Evolutionary conservation across 768 basidiomycete genomes (phyloP).

Genomic region (Terana coerulea): DNA sequence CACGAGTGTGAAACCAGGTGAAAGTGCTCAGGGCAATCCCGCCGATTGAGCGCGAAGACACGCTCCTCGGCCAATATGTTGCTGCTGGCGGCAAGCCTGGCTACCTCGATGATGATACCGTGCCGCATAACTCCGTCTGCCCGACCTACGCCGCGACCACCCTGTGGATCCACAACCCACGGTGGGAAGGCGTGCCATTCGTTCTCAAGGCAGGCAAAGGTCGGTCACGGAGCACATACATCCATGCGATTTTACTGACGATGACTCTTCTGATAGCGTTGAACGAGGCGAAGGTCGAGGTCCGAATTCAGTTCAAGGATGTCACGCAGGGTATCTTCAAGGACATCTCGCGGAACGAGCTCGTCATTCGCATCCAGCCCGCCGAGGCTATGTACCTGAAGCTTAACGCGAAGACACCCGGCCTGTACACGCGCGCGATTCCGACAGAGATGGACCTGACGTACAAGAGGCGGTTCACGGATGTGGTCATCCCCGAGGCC

Average conservation of each 20-base stretch:
- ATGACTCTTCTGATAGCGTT: constrained; percentile 51
- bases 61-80: constrained; percentile 93
- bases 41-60: constrained; percentile 71
- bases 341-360: constrained; percentile 93
- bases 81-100: constrained; percentile 90
- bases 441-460: constrained; percentile 98
- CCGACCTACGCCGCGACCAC: constrained; percentile 93
- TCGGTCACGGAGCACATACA: too few species aligned
- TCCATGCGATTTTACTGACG: constrained; percentile 3
- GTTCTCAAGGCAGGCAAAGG: constrained; percentile 98
- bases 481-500: constrained; percentile 91
- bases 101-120: constrained; percentile 96
- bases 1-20: constrained; percentile 50
- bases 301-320: constrained; percentile 97
- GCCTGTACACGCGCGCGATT: constrained; percentile 83
- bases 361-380: constrained; percentile 96
- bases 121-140: constrained; percentile 87
- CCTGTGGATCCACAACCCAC: constrained; percentile 88
- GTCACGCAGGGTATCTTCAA: constrained; percentile 96
- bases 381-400: constrained; percentile 97
- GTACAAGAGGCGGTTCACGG: constrained; percentile 92
- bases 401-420: constrained; percentile 92
- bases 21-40: constrained; percentile 93
- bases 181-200: constrained; percentile 99
- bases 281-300: constrained; percentile 98